Evolutionary conservation across 441 rosid species (phyloP), one percentile per base, ranked within the genome.

Genomic region (Syzygium malaccense): DNA sequence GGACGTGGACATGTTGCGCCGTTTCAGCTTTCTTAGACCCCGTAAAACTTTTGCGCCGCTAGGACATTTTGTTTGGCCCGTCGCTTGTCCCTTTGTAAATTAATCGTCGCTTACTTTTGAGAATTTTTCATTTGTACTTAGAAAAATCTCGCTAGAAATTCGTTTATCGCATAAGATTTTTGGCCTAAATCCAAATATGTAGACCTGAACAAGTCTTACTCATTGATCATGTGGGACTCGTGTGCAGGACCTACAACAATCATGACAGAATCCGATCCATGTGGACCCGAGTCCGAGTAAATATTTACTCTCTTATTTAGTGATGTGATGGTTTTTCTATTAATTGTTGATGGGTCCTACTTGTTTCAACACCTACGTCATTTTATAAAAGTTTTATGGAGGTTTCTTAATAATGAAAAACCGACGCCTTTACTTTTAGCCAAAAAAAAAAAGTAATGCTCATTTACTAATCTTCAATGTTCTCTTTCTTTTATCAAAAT

Each of bases 241-340:
- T 11, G 26, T 71, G 7, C 10, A 14, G 6, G 17, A 20, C 2
- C 20, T 7, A 23, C 1, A 4, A 8, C 4, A 0, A 4, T 4
- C 25, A 18, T 7, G 4, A 18, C 2, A 12, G 5, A 71, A 37
- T 75, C 10, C 0, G 2, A 41, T 41, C 8, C 26, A 37, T 14
- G 51, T 11, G 9, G 18, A 12, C 51, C 0, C 17, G 5, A 11
- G 1, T 20, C 26, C 5, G 3, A 37, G 4, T 71, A 23, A 75
- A 12, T 23, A 11, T 23, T 4, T 25, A 3, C 3, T 12, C 25
- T 37, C 3, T 0, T 23, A 12, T 75, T 23, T 6, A 37, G 9
- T 12, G 51, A 41, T 1, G 51, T 12, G 17, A 20, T 28, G 17
- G 1, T 20, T 75, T 37, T 33, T 11, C 5, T 37, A 11, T 19